Evolutionary conservation across 305 asterid species (phyloP).

Genomic region (Rubia balearica): DNA sequence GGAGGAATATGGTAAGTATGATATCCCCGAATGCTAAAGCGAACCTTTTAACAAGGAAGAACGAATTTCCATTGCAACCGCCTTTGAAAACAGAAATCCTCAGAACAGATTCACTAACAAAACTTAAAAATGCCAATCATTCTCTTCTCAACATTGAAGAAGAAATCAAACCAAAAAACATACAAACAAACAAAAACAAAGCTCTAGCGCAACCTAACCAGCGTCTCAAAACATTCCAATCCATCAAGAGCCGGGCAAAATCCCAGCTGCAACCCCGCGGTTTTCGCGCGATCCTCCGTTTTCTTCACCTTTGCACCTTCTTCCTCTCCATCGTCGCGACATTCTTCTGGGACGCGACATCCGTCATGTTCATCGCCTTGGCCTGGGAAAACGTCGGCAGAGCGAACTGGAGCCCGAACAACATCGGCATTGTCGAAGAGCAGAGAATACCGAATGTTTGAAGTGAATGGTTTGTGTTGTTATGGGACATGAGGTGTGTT

Average conservation of each 20-base stretch:
- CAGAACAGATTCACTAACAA: neutral
- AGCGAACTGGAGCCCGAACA: neutral
- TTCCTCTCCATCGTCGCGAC: neutral
- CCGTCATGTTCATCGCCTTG: neutral
- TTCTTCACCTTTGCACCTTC: neutral
- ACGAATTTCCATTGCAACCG: neutral
- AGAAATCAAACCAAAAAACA: neutral
- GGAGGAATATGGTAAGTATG: too few species aligned
- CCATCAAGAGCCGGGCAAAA: neutral
- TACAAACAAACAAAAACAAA: neutral
- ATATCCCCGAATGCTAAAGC: too few species aligned
- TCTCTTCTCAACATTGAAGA: neutral
- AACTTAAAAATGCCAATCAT: too few species aligned
- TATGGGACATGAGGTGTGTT: neutral
- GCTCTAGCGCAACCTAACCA: neutral
- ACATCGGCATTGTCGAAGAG: neutral
- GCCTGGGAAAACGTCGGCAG: neutral
- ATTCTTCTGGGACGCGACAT: neutral
- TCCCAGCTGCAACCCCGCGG: neutral
- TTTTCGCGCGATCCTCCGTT: neutral
- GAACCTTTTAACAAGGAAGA: too few species aligned
- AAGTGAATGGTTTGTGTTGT: neutral
- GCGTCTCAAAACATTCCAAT: neutral
- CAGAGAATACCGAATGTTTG: neutral
- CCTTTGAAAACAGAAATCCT: neutral